Evolutionary conservation across 495 filamentous ascomycete species (phyloP).

Genomic region (Wilcoxina mikolae): DNA sequence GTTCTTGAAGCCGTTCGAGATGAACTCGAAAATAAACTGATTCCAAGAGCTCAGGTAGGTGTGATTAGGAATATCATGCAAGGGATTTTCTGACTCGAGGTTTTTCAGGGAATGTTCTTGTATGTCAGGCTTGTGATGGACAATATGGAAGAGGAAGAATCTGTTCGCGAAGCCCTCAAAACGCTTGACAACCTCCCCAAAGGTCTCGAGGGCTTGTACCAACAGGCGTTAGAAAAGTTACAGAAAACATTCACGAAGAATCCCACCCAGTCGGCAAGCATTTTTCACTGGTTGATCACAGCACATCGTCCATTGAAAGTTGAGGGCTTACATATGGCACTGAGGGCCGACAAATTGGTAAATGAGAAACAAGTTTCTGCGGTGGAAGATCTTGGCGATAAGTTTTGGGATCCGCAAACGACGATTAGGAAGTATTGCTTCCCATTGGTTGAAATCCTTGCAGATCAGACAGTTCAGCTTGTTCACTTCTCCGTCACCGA

Average conservation of each 20-base stretch:
- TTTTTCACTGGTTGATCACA: slow-evolving; percentile 9
- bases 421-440: slow-evolving; percentile 11
- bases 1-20: background rate
- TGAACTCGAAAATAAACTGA: background rate
- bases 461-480: slow-evolving; percentile 11
- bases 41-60: background rate
- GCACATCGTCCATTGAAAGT: slow-evolving; percentile 12
- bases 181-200: slow-evolving; percentile 4
- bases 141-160: slow-evolving; percentile 7
- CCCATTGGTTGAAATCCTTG: slow-evolving; percentile 12
- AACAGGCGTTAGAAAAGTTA: background rate
- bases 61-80: background rate
- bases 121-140: slow-evolving; percentile 14
- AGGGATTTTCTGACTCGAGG: background rate
- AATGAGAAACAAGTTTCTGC: background rate
- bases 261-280: background rate
- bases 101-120: slow-evolving; percentile 14
- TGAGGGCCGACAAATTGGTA: slow-evolving; percentile 1
- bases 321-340: slow-evolving; percentile 9
- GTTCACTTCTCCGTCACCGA: slow-evolving; percentile 12
- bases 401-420: background rate
- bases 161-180: background rate
- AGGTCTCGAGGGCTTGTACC: background rate
- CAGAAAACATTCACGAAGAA: background rate
- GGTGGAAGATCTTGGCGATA: background rate